Base-by-base conservation (phyloP, 352 stramenopile genomes). In the Pythium angustatum region DNA sequence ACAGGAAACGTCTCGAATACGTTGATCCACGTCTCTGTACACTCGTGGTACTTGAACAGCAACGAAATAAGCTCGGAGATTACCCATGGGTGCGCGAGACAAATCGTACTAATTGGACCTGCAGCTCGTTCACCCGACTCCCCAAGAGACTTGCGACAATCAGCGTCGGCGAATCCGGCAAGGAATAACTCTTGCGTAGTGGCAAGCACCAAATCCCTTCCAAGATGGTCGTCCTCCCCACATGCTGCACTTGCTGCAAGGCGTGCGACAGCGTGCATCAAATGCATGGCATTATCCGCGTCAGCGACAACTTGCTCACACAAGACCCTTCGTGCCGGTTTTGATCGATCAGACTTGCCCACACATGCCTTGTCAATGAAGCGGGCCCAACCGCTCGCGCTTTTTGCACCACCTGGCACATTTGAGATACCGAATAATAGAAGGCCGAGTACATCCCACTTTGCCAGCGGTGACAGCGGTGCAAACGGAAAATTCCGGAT, bases 1-100 rank as follows among this genome's bases (percentile, higher is more conserved):
- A 96, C 81, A 10, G 87, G 87, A 64, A 96, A 91, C 24, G 79
- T 92, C 58, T 93, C 83, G 24, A 96, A 94, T 9, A 96, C 79
- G 34, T 91, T 72, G 47, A 93, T 90, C 79, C 85, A 93, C 0
- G 83, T 91, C 27, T 79, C 81, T 1, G 81, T 80, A 55, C 85
- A 92, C 53, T 90, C 76, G 38, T 96, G 85, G 55, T 92, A 92
- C 62, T 93, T 90, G 43, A 75, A 72, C 5, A 81, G 30, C 12
- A 81, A 40, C 17, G 73, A 65, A 10, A 81, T 74, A 7, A 81
- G 55, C 59, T 81, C 70, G 2, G 73, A 81, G 24, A 78, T 72
- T 3, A 75, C 58, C 59, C 58, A 65, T 9, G 73, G 73, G 52
- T 80, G 73, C 0, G 71, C 58, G 6, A 72, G 55, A 50, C 73